Evolutionary conservation across 2,329 filamentous ascomycete genomes (phyloP), one percentile per base, ranked within the genome.

Genomic region (Colletotrichum horii): DNA sequence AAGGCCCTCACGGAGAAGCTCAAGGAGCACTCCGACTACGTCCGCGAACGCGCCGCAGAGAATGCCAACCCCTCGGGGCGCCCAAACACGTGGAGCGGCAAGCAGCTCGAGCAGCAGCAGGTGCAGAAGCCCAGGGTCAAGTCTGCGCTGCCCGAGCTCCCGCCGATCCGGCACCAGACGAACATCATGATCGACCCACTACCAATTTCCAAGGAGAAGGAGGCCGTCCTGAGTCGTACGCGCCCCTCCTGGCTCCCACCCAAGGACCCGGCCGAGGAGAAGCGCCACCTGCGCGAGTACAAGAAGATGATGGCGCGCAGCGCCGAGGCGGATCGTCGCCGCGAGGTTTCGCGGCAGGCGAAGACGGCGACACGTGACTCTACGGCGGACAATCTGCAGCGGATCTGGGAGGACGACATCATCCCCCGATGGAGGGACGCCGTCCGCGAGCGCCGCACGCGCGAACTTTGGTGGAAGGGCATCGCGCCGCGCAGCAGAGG

Each of bases 211-310:
- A 96, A 95, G 83, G 95, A 97, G 84, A 97, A 97, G 83, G 94
- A 96, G 80, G 94, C 94, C 4, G 94, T 96, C 3, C 87, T 97
- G 26, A 95, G 94, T 28, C 90, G 95, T 22, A 97, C 95, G 3
- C 89, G 95, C 48, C 95, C 95, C 1, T 96, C 94, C 2, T 97
- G 95, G 95, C 87, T 97, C 4, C 95, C 95, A 1, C 95, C 95
- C 2, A 97, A 97, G 85, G 93, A 97, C 78, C 96, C 95, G 3
- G 94, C 94, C 70, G 97, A 99, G 84, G 97, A 99, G 86, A 94
- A 92, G 82, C 93, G 93, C 79, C 97, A 99, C 84, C 83, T 99
- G 78, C 96, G 91, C 80, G 93, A 97, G 82, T 97, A 96, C 82
- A 93, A 96, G 84, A 92, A 90, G 83, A 96, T 97, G 94, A 95